These are phyloP conservation scores for Cicer judaicum DNA, from an alignment of 306 rosid genomes.

Conservation along the genomic window DNA sequence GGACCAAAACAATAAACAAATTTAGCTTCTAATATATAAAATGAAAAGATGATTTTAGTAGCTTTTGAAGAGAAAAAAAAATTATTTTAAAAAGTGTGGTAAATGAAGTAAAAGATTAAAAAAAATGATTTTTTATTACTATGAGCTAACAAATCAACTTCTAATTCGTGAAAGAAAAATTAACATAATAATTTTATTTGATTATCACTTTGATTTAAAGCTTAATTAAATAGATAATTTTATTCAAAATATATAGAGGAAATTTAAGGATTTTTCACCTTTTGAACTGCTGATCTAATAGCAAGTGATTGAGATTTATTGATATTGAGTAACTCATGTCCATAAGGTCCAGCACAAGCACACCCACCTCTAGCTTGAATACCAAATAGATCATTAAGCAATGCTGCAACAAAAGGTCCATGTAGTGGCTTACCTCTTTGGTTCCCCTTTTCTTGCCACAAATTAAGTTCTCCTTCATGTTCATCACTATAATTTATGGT, in stretches of 20 bases:
- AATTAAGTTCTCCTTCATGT: conserved; percentile 43
- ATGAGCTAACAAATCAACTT: too few species aligned
- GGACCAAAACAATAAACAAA: not conserved
- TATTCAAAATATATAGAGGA: too few species aligned
- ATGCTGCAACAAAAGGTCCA: conserved; percentile 74
- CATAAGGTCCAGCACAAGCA: conserved; percentile 94
- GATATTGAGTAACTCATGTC: conserved; percentile 69
- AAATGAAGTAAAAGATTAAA: too few species aligned
- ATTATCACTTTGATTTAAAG: too few species aligned
- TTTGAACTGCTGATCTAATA: conserved; percentile 64
- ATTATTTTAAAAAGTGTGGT: too few species aligned
- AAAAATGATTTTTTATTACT: too few species aligned
- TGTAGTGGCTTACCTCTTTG: conserved; percentile 74
- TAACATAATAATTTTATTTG: too few species aligned
- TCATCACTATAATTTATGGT: conserved; percentile 49
- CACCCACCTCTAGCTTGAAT: conserved; percentile 92
- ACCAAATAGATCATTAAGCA: conserved; percentile 84
- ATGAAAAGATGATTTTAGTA: too few species aligned
- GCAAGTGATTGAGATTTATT: conserved; percentile 55
- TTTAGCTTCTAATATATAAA: not conserved
- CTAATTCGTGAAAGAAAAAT: too few species aligned
- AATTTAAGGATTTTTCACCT: conserved; percentile 51
- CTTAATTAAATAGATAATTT: too few species aligned
- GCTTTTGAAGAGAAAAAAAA: too few species aligned
- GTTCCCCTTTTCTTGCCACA: conserved; percentile 69